Conservation (phyloP, 2,329 filamentous ascomycete genomes). For the Orbilia blumenaviensis region DNA sequence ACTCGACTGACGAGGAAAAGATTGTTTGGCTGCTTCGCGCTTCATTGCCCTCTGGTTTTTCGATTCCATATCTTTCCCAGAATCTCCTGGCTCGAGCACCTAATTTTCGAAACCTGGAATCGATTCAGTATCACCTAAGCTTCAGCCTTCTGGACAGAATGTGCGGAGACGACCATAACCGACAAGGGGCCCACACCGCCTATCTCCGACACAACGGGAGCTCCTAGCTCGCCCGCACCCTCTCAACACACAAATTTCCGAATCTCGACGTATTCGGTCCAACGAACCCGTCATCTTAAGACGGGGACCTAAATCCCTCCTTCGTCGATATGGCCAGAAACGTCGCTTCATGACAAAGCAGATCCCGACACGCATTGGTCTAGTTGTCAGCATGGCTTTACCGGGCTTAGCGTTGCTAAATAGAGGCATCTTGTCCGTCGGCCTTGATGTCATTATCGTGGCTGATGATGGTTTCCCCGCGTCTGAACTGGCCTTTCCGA, state of each 20-base stretch:
- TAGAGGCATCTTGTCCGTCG: neutral
- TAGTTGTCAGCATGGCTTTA: constrained; percentile 40
- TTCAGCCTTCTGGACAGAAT: constrained; percentile 31
- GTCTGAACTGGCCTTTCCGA: neutral
- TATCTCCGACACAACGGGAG: constrained; percentile 39
- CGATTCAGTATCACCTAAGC: constrained; percentile 38
- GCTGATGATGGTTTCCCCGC: constrained; percentile 28
- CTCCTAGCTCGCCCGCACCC: constrained; percentile 43
- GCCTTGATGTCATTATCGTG: constrained; percentile 44
- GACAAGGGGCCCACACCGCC: constrained; percentile 48
- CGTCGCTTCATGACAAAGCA: constrained; percentile 34
- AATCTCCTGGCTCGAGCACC: constrained; percentile 9
- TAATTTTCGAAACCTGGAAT: neutral
- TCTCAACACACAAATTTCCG: constrained; percentile 42
- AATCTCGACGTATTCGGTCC: neutral
- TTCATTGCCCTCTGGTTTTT: neutral
- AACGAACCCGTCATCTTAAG: constrained; percentile 49
- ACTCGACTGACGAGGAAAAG: constrained; percentile 4
- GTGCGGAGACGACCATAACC: constrained; percentile 47
- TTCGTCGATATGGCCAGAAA: constrained; percentile 33
- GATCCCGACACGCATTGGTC: constrained; percentile 13
- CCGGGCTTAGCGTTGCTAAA: constrained; percentile 35
- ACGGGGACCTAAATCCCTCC: constrained; percentile 39
- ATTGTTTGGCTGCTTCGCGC: neutral
- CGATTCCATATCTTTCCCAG: constrained; percentile 6